These are phyloP conservation scores for Drechslerella dactyloides DNA, from an alignment of 2,329 filamentous ascomycete genomes.

Conservation along the genomic window DNA sequence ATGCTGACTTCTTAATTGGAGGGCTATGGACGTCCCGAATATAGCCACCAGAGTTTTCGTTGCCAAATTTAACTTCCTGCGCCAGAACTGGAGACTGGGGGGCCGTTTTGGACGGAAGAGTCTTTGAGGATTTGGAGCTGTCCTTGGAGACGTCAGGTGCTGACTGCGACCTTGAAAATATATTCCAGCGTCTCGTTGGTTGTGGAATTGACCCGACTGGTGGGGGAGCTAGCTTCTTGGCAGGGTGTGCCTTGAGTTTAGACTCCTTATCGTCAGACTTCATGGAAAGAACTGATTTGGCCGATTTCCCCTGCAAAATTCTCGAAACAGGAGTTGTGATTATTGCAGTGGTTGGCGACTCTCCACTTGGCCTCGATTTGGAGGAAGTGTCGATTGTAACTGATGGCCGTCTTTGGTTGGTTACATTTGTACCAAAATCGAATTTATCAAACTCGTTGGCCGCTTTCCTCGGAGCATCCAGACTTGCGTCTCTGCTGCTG, in stretches of 20 bases:
- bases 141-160: conserved; percentile 42
- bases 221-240: conserved; percentile 23
- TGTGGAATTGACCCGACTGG: conserved; percentile 23
- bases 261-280: conserved; percentile 33
- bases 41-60: conserved; percentile 22
- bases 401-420: conserved; percentile 16
- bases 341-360: conserved; percentile 28
- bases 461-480: conserved; percentile 26
- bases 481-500: conserved; percentile 36
- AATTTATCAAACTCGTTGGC: conserved; percentile 37
- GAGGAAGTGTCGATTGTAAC: conserved; percentile 23
- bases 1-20: not conserved
- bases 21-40: conserved; percentile 33
- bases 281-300: conserved; percentile 17
- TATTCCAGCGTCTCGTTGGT: conserved; percentile 39
- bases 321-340: conserved; percentile 20
- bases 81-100: conserved; percentile 31
- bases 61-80: conserved; percentile 29
- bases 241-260: conserved; percentile 21
- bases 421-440: conserved; percentile 33
- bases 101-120: conserved; percentile 21
- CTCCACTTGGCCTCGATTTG: conserved; percentile 24
- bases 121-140: conserved; percentile 10
- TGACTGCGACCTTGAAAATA: conserved; percentile 31
- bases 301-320: conserved; percentile 11